Percentiles rank a stretch among this genome's conserved stretches.
Conservation (phyloP, 225 moss, liverwort and hornwort species). For the Thuidium tamariscinum region DNA sequence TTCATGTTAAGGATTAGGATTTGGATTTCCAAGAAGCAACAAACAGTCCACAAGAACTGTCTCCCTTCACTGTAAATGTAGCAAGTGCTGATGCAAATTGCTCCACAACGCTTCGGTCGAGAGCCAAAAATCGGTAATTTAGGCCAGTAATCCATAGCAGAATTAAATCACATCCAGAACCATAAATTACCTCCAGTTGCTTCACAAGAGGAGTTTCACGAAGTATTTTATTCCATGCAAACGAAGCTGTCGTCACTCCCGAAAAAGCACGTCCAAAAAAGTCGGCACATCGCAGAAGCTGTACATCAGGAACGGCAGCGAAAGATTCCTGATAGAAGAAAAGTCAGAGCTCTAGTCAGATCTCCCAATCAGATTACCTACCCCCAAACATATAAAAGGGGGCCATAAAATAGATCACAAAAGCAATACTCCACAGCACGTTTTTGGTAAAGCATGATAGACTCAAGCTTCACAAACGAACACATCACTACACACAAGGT, state of each 20-base stretch:
- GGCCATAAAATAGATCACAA: neutral
- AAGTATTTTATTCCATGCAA: constrained; percentile 83
- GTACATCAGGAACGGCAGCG: constrained; percentile 61
- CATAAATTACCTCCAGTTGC: constrained; percentile 47
- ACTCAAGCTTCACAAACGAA: neutral
- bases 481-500: neutral
- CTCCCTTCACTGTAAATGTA: neutral
- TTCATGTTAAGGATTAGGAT: neutral
- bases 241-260: constrained; percentile 66
- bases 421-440: neutral
- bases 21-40: neutral
- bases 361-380: neutral
- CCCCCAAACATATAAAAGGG: neutral
- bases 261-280: constrained; percentile 72
- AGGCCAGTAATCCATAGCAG: neutral
- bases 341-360: neutral
- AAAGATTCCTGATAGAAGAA: constrained; percentile 63
- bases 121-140: neutral
- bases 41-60: neutral
- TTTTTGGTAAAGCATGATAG: neutral
- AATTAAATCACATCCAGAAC: neutral
- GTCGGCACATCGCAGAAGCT: constrained; percentile 87
- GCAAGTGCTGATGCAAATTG: neutral
- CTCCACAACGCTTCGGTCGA: neutral
- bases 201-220: constrained; percentile 68